Conservation (phyloP, 1,284 basidiomycete species). For the Ceratobasidium sp. region DNA sequence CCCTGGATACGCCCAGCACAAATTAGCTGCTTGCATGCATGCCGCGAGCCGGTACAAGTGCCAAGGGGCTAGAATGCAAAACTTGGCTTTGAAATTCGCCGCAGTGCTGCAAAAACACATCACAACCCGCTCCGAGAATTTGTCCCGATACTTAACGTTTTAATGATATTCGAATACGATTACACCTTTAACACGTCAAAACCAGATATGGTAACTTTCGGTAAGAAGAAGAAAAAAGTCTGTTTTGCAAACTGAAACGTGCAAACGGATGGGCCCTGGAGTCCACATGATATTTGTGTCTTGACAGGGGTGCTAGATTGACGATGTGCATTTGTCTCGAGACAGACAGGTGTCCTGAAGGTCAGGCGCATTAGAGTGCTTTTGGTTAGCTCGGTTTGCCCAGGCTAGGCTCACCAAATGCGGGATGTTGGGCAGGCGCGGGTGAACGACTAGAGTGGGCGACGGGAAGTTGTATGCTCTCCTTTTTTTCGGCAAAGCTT, state of each 20-base stretch:
- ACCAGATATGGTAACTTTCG: conserved; percentile 4
- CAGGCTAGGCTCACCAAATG: neutral
- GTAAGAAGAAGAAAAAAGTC: conserved; percentile 1
- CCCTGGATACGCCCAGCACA: conserved; percentile 3
- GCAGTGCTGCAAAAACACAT: neutral
- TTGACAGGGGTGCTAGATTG: conserved; percentile 8
- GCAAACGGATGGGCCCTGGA: neutral
- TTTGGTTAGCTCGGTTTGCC: neutral
- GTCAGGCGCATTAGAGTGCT: neutral
- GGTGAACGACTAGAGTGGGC: neutral
- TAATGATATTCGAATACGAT: neutral
- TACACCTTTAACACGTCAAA: conserved; percentile 3
- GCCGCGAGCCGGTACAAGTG: neutral
- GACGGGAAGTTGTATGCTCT: neutral
- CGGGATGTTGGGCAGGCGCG: neutral
- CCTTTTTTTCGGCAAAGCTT: conserved; percentile 25
- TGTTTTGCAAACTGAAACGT: conserved; percentile 16
- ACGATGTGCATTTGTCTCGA: conserved; percentile 4
- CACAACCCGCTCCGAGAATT: conserved; percentile 10
- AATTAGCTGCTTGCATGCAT: neutral
- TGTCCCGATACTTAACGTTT: neutral
- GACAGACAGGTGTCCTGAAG: neutral
- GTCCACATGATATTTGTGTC: neutral
- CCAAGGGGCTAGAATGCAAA: neutral
- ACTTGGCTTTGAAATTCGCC: neutral